These are phyloP conservation scores for Monosporascus sp. DNA, from an alignment of 2,329 filamentous ascomycete genomes.

Conservation along the genomic window DNA sequence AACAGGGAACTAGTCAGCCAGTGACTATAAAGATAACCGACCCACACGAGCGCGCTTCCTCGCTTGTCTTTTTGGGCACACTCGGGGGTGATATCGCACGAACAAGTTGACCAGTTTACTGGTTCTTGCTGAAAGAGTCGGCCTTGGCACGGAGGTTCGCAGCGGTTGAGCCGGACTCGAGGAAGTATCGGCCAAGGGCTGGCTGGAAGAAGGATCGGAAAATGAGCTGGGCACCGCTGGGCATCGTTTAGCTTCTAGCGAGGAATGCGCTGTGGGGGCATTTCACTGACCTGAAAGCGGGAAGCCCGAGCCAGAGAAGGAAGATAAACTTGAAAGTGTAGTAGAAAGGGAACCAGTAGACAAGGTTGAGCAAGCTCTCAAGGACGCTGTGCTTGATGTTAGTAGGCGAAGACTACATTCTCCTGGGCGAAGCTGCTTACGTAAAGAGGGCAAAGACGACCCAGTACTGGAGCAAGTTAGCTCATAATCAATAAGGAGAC, in stretches of 20 bases:
- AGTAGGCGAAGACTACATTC: conserved; percentile 4
- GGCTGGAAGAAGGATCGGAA: conserved; percentile 95
- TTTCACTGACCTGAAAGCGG: conserved; percentile 76
- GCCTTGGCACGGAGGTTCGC: conserved; percentile 85
- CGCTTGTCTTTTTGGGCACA: conserved; percentile 12
- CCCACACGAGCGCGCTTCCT: conserved; percentile 9
- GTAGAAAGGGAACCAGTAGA: conserved; percentile 98
- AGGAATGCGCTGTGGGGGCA: background rate
- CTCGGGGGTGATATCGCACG: conserved; percentile 10
- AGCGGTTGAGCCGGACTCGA: conserved; percentile 62
- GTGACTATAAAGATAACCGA: background rate
- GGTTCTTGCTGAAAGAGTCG: conserved; percentile 66
- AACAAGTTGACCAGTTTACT: conserved; percentile 39
- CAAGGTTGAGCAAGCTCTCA: conserved; percentile 76
- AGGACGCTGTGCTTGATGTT: conserved; percentile 47
- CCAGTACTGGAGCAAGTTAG: conserved; percentile 62
- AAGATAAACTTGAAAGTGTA: conserved; percentile 99
- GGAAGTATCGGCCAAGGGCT: conserved; percentile 89
- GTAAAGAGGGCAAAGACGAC: conserved; percentile 80
- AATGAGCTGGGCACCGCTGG: conserved; percentile 87
- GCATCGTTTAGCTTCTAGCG: background rate
- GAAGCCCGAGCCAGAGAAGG: conserved; percentile 95
- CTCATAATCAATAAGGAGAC: conserved; percentile 22
- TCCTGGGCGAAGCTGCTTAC: conserved; percentile 30
- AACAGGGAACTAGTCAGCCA: background rate